phyloP scores from a whole-genome alignment of 2,329 filamentous ascomycete species.

The Nothopassalora personata region DNA sequence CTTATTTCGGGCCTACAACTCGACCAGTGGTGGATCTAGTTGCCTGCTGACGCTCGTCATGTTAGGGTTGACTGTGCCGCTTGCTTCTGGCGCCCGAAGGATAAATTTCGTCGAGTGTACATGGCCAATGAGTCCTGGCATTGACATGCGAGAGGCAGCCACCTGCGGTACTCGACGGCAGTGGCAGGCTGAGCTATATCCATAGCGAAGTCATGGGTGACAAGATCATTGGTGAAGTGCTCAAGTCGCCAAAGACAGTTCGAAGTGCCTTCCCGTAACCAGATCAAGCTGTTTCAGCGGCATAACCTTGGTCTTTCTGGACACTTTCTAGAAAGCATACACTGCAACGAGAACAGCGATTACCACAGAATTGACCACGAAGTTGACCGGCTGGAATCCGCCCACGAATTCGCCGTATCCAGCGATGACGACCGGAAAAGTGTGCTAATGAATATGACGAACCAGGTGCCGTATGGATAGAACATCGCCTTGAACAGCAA shows the following conservation, averaged over 20 bases:
- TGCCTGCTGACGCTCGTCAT: background rate
- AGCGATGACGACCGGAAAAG: slow-evolving; percentile 60
- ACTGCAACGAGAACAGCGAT: slow-evolving; percentile 58
- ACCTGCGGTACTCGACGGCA: background rate
- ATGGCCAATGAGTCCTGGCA: background rate
- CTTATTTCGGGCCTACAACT: background rate
- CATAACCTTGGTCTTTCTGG: slow-evolving; percentile 36
- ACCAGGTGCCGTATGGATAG: slow-evolving; percentile 61
- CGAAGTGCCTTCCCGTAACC: slow-evolving; percentile 2
- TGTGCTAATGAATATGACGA: slow-evolving; percentile 63
- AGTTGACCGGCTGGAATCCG: slow-evolving; percentile 35
- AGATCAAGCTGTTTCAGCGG: slow-evolving; percentile 39
- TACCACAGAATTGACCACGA: slow-evolving; percentile 62
- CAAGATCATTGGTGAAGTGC: background rate
- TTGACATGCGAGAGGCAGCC: background rate
- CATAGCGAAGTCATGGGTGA: background rate
- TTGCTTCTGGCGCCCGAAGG: background rate
- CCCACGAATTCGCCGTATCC: slow-evolving; percentile 48
- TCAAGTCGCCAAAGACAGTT: background rate
- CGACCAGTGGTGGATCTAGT: background rate
- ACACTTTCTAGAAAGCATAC: slow-evolving; percentile 56
- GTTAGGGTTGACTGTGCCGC: background rate
- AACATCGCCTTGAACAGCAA: slow-evolving; percentile 51
- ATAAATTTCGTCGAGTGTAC: background rate
- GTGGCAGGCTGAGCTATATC: background rate